Base-by-base conservation (phyloP, 192 early-diverging fungal genomes). In the Polychytrium aggregatum region DNA sequence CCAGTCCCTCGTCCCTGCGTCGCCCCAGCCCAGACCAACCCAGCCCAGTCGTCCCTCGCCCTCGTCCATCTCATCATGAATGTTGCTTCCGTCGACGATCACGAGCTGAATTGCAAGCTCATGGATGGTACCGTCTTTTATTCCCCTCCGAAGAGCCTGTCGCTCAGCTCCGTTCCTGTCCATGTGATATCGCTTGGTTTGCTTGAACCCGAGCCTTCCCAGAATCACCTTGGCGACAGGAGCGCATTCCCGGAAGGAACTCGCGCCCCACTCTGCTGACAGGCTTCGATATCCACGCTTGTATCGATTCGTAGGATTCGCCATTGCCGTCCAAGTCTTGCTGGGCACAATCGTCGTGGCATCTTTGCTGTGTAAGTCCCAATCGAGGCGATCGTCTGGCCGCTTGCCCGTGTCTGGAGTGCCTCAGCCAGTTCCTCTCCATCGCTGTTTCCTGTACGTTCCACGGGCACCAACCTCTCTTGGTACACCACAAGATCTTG, bases 311-410 rank as follows among this genome's bases (percentile, higher is more conserved):
- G 58, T 31, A 53, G 56, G 44, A 8, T 71, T 71, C 42, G 69
- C 69, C 1, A 41, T 71, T 24, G 17, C 57, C 2, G 65, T 72
- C 4, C 70, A 72, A 41, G 33, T 62, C 24, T 13, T 64, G 10
- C 37, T 72, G 58, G 70, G 58, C 17, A 41, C 53, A 8, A 44
- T 72, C 25, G 70, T 66, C 0, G 30, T 72, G 24, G 33, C 52
- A 37, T 69, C 70, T 1, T 41, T 71, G 20, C 20, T 64, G n/a
- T 52, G 56, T 57, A 41, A n/a, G n/a, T n/a, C n/a, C n/a, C n/a
- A n/a, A n/a, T n/a, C n/a, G n/a, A n/a, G n/a, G n/a, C n/a, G n/a
- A n/a, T n/a, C 20, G 37, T 29, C 10, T 54, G 17, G 24, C 25
- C 10, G 21, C 21, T 28, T 31, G 34, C 6, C 13, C 18, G 50